Conservation (phyloP, 2,329 filamentous ascomycete species). For the Phialophora verrucosa region DNA sequence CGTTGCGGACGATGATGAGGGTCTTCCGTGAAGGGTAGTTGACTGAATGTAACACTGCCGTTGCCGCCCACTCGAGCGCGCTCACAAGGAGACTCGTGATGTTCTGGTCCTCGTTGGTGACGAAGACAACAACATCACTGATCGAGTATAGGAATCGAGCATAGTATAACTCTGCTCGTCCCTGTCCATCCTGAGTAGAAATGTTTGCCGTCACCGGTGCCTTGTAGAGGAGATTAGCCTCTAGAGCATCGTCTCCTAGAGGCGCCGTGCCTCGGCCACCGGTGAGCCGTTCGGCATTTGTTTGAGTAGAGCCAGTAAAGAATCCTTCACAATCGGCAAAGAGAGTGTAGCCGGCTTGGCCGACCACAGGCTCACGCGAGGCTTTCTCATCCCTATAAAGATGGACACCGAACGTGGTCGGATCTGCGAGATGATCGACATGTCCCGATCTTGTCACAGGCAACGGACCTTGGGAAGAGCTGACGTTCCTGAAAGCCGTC, state of each 20-base stretch:
- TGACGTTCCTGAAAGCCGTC: slow-evolving; percentile 1
- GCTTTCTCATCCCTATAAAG: slow-evolving; percentile 10
- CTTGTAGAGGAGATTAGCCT: slow-evolving; percentile 14
- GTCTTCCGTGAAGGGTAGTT: slow-evolving; percentile 22
- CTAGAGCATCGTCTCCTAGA: slow-evolving; percentile 1
- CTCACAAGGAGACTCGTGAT: slow-evolving; percentile 13
- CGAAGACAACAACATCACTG: slow-evolving; percentile 20
- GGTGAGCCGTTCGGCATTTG: slow-evolving; percentile 13
- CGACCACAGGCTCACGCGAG: background rate
- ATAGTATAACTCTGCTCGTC: slow-evolving; percentile 13
- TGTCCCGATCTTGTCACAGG: slow-evolving; percentile 18
- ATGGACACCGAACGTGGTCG: slow-evolving; percentile 17
- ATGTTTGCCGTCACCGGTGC: slow-evolving; percentile 7
- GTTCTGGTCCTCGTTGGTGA: slow-evolving; percentile 21
- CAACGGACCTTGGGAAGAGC: slow-evolving; percentile 5
- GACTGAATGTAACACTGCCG: slow-evolving; percentile 14
- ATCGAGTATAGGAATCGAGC: slow-evolving; percentile 12
- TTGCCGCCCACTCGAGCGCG: slow-evolving; percentile 17
- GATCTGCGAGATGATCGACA: slow-evolving; percentile 11
- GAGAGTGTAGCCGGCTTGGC: slow-evolving; percentile 6
- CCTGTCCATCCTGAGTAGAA: slow-evolving; percentile 11
- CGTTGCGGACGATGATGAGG: slow-evolving; percentile 18
- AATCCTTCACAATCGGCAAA: slow-evolving; percentile 20
- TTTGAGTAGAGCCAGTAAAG: slow-evolving; percentile 14
- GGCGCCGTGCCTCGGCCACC: background rate